Evolutionary conservation across 2,329 filamentous ascomycete species (phyloP).

Genomic region (Penicillium occitanis): DNA sequence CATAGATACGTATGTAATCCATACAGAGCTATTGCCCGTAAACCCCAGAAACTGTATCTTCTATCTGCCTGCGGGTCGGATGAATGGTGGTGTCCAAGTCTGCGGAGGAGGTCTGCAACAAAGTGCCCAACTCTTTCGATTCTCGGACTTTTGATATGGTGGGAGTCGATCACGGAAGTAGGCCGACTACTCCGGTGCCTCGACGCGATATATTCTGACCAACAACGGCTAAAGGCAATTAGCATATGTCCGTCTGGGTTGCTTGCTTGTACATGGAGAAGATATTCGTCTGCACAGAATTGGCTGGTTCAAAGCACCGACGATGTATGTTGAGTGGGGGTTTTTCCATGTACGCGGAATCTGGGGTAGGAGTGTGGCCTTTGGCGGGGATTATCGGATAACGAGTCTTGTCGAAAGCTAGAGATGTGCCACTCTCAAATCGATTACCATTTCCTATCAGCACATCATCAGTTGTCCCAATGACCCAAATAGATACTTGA

Average conservation of each 20-base stretch:
- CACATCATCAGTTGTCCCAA: not conserved
- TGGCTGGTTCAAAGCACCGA: not conserved
- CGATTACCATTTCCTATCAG: not conserved
- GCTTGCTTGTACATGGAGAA: not conserved
- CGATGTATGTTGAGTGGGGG: not conserved
- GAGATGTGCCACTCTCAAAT: not conserved
- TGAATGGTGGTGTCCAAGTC: too few relatives aligned
- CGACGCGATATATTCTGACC: too few relatives aligned
- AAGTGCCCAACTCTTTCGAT: too few relatives aligned
- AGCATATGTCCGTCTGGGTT: not conserved
- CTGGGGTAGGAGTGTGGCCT: not conserved
- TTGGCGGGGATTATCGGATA: slow-evolving; percentile 2
- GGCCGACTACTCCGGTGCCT: too few relatives aligned
- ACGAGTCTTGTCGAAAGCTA: not conserved
- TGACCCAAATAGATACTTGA: not conserved
- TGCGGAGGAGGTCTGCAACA: too few relatives aligned
- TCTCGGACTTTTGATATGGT: too few relatives aligned
- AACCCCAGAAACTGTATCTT: too few relatives aligned
- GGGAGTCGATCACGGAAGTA: too few relatives aligned
- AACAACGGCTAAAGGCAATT: not conserved
- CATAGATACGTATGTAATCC: too few relatives aligned
- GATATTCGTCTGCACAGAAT: not conserved
- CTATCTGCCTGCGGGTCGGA: too few relatives aligned
- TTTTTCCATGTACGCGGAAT: not conserved
- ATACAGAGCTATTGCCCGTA: too few relatives aligned